Percentiles rank a stretch among this genome's conserved stretches.
Evolutionary conservation across 129 eudicot species (phyloP).

Genomic region (Erigeron canadensis): DNA sequence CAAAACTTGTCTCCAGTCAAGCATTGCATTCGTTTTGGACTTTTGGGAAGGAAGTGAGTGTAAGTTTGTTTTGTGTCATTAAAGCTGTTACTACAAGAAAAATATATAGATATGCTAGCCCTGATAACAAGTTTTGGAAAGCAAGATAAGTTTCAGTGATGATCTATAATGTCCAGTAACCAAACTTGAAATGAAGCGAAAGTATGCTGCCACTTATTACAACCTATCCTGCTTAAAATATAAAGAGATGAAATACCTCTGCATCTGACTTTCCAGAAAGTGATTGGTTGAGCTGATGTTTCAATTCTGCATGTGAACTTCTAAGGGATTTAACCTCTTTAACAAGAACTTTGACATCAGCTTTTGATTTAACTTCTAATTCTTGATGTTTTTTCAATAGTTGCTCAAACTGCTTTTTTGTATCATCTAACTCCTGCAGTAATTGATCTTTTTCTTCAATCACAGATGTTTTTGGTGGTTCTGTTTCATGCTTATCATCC

Average conservation of each 20-base stretch:
- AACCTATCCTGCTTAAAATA: neutral
- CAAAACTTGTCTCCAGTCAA: slow-evolving; percentile 10
- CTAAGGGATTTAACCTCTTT: slow-evolving; percentile 89
- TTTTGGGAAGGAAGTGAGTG: neutral
- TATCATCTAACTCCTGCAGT: slow-evolving; percentile 59
- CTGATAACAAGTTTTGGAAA: too few species aligned
- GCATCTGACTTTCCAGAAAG: slow-evolving; percentile 52
- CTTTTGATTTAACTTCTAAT: slow-evolving; percentile 78
- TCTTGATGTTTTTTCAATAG: slow-evolving; percentile 70
- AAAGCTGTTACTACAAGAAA: neutral
- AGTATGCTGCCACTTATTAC: neutral
- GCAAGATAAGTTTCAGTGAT: neutral
- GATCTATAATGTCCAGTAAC: neutral
- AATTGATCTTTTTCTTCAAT: slow-evolving; percentile 51
- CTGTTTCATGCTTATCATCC: slow-evolving; percentile 41
- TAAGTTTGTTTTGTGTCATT: slow-evolving; percentile 2
- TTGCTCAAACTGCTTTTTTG: slow-evolving; percentile 60
- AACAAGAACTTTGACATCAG: slow-evolving; percentile 82
- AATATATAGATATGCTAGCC: neutral
- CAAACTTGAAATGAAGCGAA: neutral
- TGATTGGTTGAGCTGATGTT: slow-evolving; percentile 68
- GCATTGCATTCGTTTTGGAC: neutral
- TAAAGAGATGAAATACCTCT: slow-evolving; percentile 51
- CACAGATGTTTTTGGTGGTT: slow-evolving; percentile 28
- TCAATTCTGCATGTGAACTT: slow-evolving; percentile 69